These are phyloP conservation scores for Haberlea rhodopensis DNA, from an alignment of 257 asterid genomes.

Conservation along the genomic window DNA sequence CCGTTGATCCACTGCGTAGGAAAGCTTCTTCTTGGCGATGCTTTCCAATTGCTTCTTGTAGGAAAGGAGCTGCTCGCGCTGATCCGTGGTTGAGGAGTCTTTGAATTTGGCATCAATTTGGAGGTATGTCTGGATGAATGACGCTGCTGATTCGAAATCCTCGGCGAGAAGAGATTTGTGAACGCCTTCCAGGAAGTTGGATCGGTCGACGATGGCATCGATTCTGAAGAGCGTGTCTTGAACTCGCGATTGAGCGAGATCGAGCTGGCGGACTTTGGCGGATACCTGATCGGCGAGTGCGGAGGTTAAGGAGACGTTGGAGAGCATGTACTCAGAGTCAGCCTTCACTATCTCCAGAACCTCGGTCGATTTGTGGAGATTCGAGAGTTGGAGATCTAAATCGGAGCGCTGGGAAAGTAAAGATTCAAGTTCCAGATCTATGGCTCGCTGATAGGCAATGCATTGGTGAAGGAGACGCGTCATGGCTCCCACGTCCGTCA, in stretches of 20 bases:
- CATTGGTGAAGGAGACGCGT: constrained; percentile 89
- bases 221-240: constrained; percentile 74
- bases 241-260: constrained; percentile 83
- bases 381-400: constrained; percentile 65
- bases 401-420: constrained; percentile 75
- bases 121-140: constrained; percentile 64
- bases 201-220: constrained; percentile 71
- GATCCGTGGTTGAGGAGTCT: constrained; percentile 68
- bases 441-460: constrained; percentile 84
- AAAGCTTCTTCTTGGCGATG: constrained; percentile 55
- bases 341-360: constrained; percentile 66
- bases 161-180: constrained; percentile 63
- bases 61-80: constrained; percentile 77
- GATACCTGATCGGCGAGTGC: constrained; percentile 78
- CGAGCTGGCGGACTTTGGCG: constrained; percentile 82
- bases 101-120: constrained; percentile 75
- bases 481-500: constrained; percentile 86
- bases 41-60: constrained; percentile 82
- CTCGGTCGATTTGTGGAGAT: constrained; percentile 69
- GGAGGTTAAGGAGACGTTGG: constrained; percentile 77
- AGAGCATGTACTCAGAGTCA: constrained; percentile 63
- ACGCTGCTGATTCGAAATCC: constrained; percentile 83
- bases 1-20: constrained; percentile 71
- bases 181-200: constrained; percentile 79
- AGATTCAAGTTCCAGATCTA: constrained; percentile 73